These are phyloP conservation scores for Colletotrichum karsti DNA, from an alignment of 2,329 filamentous ascomycete genomes.

Conservation along the genomic window DNA sequence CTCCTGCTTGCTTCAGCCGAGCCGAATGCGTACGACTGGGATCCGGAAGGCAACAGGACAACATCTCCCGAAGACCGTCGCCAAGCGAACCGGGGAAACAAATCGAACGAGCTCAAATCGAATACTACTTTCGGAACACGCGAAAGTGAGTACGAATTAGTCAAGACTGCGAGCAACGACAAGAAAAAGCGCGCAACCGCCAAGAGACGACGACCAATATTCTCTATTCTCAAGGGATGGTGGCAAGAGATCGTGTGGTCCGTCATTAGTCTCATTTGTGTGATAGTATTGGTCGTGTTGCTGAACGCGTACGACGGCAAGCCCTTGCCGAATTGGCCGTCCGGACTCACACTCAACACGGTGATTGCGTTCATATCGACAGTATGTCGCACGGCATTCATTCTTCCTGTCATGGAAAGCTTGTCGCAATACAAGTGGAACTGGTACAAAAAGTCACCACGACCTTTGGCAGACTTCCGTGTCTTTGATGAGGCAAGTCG, in stretches of 20 bases:
- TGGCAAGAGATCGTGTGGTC: constrained; percentile 10
- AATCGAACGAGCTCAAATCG: neutral
- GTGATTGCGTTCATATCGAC: constrained; percentile 37
- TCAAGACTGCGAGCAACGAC: neutral
- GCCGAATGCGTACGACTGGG: neutral
- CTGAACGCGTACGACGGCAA: constrained; percentile 30
- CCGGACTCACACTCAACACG: constrained; percentile 38
- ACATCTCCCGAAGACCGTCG: neutral
- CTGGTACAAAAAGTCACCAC: constrained; percentile 19
- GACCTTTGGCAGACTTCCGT: constrained; percentile 26
- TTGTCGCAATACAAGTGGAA: constrained; percentile 34
- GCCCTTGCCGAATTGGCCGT: constrained; percentile 32
- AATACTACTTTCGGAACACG: neutral
- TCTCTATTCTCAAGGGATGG: neutral
- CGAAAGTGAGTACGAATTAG: constrained; percentile 1
- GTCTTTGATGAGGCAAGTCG: constrained; percentile 30
- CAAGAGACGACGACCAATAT: neutral
- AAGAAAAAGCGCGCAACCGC: neutral
- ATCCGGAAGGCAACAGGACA: neutral
- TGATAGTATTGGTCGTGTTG: constrained; percentile 33
- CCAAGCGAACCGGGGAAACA: neutral
- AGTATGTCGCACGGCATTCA: constrained; percentile 32
- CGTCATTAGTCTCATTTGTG: neutral
- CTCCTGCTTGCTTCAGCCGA: constrained; percentile 7
- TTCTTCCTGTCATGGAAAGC: constrained; percentile 35